Base-by-base conservation (phyloP, 805 yeast species). In the Candida khao-thaluensis region DNA sequence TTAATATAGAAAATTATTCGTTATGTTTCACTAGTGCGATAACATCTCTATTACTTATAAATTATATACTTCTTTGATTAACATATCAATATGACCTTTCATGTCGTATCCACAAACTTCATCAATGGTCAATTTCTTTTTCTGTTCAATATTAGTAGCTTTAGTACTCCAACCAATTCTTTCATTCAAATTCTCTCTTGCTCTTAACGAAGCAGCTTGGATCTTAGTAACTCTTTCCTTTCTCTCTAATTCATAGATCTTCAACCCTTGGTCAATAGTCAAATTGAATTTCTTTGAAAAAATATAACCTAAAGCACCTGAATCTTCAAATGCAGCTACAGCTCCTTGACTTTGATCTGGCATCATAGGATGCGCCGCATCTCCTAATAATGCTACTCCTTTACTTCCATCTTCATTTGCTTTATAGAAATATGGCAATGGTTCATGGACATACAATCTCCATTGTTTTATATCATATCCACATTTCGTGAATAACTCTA, bases 51-150 rank as follows among this genome's bases (percentile, higher is more conserved):
- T n/a, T n/a, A n/a, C 22, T 20, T 24, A 24, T 10, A n/a, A 8
- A 24, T n/a, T 7, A 7, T 7, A 7, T 5, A 24, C 11, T 12
- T 24, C n/a, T 5, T 10, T 8, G 5, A 24, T 12, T 7, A 24
- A 7, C 16, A 23, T 10, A 15, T 44, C 53, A 28, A 58, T 51
- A 35, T 58, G 57, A 4, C 38, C 41, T 40, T 57, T 55, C 49
- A 57, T 55, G 37, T 56, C 54, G 33, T 58, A 58, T 15, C 59
- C 62, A 39, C 63, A 56, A 6, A 58, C 59, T 41, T 58, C 63
- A 12, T 52, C 59, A 26, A 58, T 57, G 16, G 63, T 57, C 30
- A 58, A 44, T 39, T 57, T 58, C 10, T 45, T 46, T 14, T 18
- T 12, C 12, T 20, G 14, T 18, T 47, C 40, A n/a, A 47, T 40